Percentiles rank a stretch among this genome's conserved stretches.
Conservation (phyloP, 306 rosid species). For the Cucumis cinereus region DNA sequence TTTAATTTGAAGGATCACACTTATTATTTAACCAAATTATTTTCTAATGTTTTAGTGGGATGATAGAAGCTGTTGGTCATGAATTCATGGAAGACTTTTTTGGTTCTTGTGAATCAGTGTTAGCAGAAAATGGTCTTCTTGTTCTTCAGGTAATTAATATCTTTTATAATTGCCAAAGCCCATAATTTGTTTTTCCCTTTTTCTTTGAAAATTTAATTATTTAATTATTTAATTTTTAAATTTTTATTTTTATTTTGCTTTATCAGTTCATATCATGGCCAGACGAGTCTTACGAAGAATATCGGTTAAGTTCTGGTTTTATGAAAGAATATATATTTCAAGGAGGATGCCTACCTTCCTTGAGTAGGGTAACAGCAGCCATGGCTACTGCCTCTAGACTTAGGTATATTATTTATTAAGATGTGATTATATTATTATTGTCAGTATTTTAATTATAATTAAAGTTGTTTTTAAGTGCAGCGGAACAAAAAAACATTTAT, state of each 20-base stretch:
- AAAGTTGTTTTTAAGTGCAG: too few relatives aligned
- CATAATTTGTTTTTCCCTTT: too few relatives aligned
- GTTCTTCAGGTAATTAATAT: background rate
- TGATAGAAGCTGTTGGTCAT: background rate
- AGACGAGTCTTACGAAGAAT: conserved; percentile 53
- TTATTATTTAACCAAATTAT: too few relatives aligned
- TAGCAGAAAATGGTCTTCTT: background rate
- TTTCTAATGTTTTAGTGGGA: background rate
- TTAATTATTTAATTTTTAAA: too few relatives aligned
- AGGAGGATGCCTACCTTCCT: conserved; percentile 72
- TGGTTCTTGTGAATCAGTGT: background rate
- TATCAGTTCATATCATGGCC: conserved; percentile 55
- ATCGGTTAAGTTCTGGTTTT: conserved; percentile 57
- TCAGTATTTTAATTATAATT: too few relatives aligned
- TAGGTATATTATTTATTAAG: conserved; percentile 24
- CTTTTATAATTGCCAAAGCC: too few relatives aligned
- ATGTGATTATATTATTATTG: background rate
- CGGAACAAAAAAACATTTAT: too few relatives aligned
- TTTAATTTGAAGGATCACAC: too few relatives aligned
- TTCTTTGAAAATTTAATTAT: too few relatives aligned
- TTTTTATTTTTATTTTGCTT: too few relatives aligned
- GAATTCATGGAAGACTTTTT: background rate
- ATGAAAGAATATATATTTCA: conserved; percentile 85
- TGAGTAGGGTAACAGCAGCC: conserved; percentile 65
- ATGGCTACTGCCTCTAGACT: conserved; percentile 53